phyloP scores from a whole-genome alignment of 192 early-diverging fungal species.

The Linnemannia zychae region DNA sequence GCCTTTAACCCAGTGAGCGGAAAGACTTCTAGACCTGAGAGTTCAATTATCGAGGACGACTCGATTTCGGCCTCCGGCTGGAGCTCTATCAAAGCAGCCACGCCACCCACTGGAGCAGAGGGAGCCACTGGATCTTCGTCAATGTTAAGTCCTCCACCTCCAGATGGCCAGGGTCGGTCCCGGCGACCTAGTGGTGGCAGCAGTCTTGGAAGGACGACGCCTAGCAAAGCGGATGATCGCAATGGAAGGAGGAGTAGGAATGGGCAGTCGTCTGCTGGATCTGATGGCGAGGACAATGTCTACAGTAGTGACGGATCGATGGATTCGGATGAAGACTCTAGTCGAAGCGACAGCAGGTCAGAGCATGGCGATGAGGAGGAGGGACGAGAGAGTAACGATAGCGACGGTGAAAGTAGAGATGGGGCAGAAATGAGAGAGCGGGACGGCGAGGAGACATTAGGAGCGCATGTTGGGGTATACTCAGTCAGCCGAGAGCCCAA shows the following conservation, averaged over 20 bases:
- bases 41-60: conserved; percentile 26
- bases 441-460: not conserved
- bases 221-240: not conserved
- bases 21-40: conserved; percentile 20
- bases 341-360: not conserved
- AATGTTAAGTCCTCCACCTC: conserved; percentile 3
- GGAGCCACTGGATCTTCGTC: not conserved
- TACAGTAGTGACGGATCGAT: not conserved
- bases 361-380: conserved; percentile 4
- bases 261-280: conserved; percentile 14
- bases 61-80: not conserved
- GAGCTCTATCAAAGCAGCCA: conserved; percentile 8
- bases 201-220: not conserved
- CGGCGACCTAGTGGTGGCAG: not conserved
- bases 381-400: not conserved
- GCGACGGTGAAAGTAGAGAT: not conserved
- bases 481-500: conserved; percentile 56
- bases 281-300: not conserved
- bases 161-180: not conserved
- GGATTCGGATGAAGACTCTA: not conserved
- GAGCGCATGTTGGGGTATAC: conserved; percentile 41
- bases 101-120: not conserved
- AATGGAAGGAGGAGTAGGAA: not conserved
- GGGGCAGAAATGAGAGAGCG: not conserved
- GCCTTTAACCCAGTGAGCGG: not conserved